Base-by-base conservation (phyloP, 192 early-diverging fungal genomes). In the Coemansia sp. region DNA sequence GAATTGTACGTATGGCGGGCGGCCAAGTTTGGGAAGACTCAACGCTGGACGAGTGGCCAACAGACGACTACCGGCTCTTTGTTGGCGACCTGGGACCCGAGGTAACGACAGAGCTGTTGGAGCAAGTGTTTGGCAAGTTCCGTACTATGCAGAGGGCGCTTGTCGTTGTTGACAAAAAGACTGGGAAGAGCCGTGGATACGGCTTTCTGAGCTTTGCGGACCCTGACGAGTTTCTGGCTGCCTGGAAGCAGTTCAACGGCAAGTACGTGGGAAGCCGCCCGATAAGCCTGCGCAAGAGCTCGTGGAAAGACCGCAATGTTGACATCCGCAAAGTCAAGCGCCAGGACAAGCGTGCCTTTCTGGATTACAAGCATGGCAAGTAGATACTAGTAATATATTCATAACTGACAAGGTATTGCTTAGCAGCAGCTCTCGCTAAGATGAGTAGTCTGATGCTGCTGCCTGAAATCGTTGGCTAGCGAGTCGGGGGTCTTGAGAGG, bases 201-300 rank as follows among this genome's bases (percentile, higher is more conserved):
- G 96, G 96, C 4, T 98, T 98, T 69, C 84, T 97, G 26, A 93
- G 91, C 81, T 96, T 98, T 77, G 87, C 88, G 48, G 89, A 95
- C 68, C 86, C 94, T 14, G 87, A 93, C 72, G 96, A 95, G 75
- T 98, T 93, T 84, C 88, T 94, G 14, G 88, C 86, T 31, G 96
- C 96, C 6, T 91, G 93, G 92, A 90, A 86, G 58, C 95, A 98
- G 82, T 95, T 96, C 89, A 92, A 98, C 74, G 95, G 94, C 43
- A 97, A 98, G 80, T 98, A 96, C 73, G 90, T 98, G 5, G 96
- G 96, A 31, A 95, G 92, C 65, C 77, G 95, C 45, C 96, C 96
- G 3, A 94, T 98, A 62, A 95, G 93, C 68, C 86, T 98, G 39
- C 87, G 93, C 35, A 96, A 96, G 70, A 94, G 93, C 63, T 93